Evolutionary conservation across 1,284 basidiomycete species (phyloP).

Genomic region (Irpex rosettiformis): DNA sequence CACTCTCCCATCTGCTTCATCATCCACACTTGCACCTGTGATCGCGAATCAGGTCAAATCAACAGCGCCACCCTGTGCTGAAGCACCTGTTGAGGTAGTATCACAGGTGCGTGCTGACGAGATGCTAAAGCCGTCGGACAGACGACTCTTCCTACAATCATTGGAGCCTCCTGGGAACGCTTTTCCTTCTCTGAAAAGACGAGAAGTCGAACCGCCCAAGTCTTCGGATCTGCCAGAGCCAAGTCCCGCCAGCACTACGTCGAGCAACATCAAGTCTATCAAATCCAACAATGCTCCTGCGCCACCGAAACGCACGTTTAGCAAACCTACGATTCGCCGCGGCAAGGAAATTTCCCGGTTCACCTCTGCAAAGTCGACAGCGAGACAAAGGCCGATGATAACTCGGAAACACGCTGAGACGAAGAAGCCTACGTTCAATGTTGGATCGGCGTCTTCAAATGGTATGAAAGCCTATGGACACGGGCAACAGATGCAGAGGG

Average conservation of each 20-base stretch:
- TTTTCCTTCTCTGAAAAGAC: slow-evolving; percentile 33
- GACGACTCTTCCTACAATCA: slow-evolving; percentile 42
- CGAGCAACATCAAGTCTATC: slow-evolving; percentile 38
- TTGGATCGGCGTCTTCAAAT: slow-evolving; percentile 54
- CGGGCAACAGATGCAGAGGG: slow-evolving; percentile 8
- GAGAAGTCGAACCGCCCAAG: slow-evolving; percentile 12
- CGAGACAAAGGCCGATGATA: slow-evolving; percentile 8
- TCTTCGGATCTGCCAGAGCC: slow-evolving; percentile 26
- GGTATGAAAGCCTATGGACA: slow-evolving; percentile 30
- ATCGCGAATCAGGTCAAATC: slow-evolving; percentile 7
- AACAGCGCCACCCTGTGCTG: slow-evolving; percentile 7
- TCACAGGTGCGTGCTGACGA: slow-evolving; percentile 25
- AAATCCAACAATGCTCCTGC: slow-evolving; percentile 20
- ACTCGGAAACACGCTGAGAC: slow-evolving; percentile 17
- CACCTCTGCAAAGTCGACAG: slow-evolving; percentile 2
- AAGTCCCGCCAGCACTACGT: slow-evolving; percentile 31
- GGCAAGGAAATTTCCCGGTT: slow-evolving; percentile 9
- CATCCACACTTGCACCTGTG: slow-evolving; percentile 7
- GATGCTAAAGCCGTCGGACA: slow-evolving; percentile 34
- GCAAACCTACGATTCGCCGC: slow-evolving; percentile 14
- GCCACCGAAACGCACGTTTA: slow-evolving; percentile 9
- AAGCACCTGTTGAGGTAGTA: background rate
- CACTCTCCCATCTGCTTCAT: slow-evolving; percentile 4
- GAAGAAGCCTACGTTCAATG: slow-evolving; percentile 46
- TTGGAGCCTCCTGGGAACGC: slow-evolving; percentile 36